Evolutionary conservation across 805 yeast species (phyloP).

Genomic region (Yamadazyma paraphyllophila): DNA sequence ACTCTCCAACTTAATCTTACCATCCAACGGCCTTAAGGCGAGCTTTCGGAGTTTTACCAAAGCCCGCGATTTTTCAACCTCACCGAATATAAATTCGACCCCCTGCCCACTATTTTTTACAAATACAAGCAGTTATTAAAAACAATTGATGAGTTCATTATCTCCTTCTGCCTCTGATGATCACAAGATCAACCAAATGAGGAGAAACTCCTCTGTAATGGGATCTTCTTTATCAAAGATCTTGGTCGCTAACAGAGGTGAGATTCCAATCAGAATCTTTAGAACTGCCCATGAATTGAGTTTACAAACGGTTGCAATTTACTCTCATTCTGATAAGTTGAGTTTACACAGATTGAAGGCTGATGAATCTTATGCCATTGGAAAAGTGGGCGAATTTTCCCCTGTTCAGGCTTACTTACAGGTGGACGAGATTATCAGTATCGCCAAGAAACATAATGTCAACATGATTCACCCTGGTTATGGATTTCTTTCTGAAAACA

Average conservation of each 20-base stretch:
- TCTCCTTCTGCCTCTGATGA: conserved; percentile 11
- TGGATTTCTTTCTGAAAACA: conserved; percentile 62
- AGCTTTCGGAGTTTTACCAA: conserved; percentile 2
- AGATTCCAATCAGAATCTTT: conserved; percentile 84
- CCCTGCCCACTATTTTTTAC: not conserved
- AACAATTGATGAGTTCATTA: conserved; percentile 11
- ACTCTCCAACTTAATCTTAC: too few species aligned
- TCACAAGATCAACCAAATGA: conserved; percentile 36
- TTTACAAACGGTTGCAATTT: conserved; percentile 95
- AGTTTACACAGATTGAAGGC: conserved; percentile 95
- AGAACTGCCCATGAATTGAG: conserved; percentile 97
- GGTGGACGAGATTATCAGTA: conserved; percentile 81
- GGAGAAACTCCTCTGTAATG: conserved; percentile 41
- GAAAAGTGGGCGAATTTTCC: conserved; percentile 81
- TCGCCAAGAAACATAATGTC: conserved; percentile 61
- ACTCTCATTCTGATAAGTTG: conserved; percentile 92
- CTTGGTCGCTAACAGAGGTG: conserved; percentile 82
- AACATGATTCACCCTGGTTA: conserved; percentile 93
- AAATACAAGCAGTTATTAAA: not conserved
- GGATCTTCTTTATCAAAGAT: conserved; percentile 53
- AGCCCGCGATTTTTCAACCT: conserved; percentile 2
- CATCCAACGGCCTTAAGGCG: not conserved
- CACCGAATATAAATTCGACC: conserved; percentile 6
- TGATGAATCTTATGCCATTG: conserved; percentile 90
- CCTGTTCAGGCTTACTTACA: conserved; percentile 97